phyloP scores from a whole-genome alignment of 805 yeast species.

The Ogataea pignaliae region DNA sequence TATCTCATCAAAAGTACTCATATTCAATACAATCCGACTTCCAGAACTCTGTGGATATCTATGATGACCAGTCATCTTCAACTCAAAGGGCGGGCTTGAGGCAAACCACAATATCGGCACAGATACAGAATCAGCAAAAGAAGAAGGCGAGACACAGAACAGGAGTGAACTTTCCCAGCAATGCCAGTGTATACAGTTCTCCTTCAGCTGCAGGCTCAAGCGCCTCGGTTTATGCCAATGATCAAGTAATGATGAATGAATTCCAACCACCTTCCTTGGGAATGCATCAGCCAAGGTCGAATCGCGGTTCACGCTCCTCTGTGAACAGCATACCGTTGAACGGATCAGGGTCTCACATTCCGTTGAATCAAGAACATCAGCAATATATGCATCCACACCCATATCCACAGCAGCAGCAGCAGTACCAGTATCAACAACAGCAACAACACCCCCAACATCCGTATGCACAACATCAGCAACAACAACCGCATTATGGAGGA shows the following conservation, averaged over 20 bases:
- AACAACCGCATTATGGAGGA: not conserved
- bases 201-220: too few species aligned
- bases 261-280: constrained; percentile 7
- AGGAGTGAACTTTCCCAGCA: not conserved
- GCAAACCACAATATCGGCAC: constrained; percentile 25
- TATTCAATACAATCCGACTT: not conserved
- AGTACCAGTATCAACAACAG: constrained; percentile 1
- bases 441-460: constrained; percentile 7
- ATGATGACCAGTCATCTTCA: constrained; percentile 27
- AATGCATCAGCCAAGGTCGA: constrained; percentile 4
- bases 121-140: constrained; percentile 21
- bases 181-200: too few species aligned
- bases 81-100: constrained; percentile 29
- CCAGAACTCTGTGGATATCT: constrained; percentile 15
- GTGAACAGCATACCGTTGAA: not conserved
- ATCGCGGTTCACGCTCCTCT: constrained; percentile 5
- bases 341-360: not conserved
- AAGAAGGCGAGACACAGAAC: constrained; percentile 26
- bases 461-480: constrained; percentile 3
- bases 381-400: not conserved
- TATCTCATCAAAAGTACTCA: too few species aligned
- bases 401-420: constrained; percentile 5
- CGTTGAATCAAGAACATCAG: not conserved
- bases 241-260: too few species aligned
- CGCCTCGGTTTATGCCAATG: too few species aligned